These are phyloP conservation scores for Oryza nivara DNA, from an alignment of 176 grass and related monocot species.

Conservation along the genomic window DNA sequence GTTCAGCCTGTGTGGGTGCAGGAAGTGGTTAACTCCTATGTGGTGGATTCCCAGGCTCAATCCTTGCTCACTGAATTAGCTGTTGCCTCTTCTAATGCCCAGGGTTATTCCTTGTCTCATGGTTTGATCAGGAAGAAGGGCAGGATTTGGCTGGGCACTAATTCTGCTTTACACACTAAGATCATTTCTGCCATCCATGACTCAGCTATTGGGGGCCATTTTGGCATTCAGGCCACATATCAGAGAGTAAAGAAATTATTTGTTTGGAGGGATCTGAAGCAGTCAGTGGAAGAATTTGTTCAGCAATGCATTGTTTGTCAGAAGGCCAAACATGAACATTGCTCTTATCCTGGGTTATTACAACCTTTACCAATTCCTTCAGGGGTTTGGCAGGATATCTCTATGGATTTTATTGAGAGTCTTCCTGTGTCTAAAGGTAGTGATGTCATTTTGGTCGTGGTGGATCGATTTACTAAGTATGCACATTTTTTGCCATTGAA, in stretches of 20 bases:
- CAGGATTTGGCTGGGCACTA: background rate
- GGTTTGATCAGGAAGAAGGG: background rate
- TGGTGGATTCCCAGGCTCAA: background rate
- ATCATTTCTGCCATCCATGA: background rate
- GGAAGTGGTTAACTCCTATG: background rate
- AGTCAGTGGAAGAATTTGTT: no score
- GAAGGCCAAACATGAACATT: no score
- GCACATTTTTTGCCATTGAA: no score
- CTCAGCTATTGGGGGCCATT: background rate
- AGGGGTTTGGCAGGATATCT: no score
- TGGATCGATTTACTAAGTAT: no score
- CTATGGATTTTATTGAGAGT: no score
- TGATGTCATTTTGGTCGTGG: no score
- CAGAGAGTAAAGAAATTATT: background rate
- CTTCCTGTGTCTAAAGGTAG: no score
- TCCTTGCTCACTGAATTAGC: background rate
- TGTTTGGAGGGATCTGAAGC: background rate
- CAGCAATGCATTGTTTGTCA: no score
- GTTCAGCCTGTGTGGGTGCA: background rate
- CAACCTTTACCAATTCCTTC: no score
- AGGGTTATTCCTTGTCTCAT: background rate
- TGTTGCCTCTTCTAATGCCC: background rate
- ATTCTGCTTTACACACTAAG: background rate
- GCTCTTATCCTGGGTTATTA: no score
- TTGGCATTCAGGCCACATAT: background rate